phyloP scores from a whole-genome alignment of 2,329 filamentous ascomycete genomes.

The Penicillium sp. region DNA sequence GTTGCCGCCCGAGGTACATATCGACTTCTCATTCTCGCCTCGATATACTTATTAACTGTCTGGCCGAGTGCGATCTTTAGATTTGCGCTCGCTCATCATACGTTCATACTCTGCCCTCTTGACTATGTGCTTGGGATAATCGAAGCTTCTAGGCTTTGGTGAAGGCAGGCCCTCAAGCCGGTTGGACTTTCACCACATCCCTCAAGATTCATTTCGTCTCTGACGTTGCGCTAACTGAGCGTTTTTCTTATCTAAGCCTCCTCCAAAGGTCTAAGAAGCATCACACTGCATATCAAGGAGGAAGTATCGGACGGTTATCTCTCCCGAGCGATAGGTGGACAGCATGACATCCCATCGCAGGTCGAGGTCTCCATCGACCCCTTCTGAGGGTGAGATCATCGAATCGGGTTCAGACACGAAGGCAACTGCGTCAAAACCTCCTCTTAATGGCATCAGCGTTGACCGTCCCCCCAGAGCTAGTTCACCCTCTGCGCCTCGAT shows the following conservation, averaged over 20 bases:
- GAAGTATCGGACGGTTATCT: background rate
- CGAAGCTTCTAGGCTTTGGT: conserved; percentile 26
- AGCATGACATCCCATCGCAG: conserved; percentile 46
- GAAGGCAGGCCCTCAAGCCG: conserved; percentile 34
- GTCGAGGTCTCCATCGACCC: conserved; percentile 55
- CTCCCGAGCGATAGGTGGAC: conserved; percentile 11
- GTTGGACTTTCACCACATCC: conserved; percentile 42
- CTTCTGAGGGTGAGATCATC: conserved; percentile 82
- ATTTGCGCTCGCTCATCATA: background rate
- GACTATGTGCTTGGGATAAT: conserved; percentile 18
- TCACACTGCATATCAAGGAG: background rate
- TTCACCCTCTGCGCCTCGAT: conserved; percentile 46
- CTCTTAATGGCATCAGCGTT: conserved; percentile 74
- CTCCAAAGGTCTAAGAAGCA: conserved; percentile 18
- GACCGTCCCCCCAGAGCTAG: conserved; percentile 83
- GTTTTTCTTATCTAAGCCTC: conserved; percentile 26
- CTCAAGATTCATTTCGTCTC: conserved; percentile 22
- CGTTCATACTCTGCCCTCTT: conserved; percentile 1
- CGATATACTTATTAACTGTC: conserved; percentile 10
- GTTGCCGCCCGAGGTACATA: background rate
- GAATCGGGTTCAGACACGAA: conserved; percentile 68
- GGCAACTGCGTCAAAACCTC: conserved; percentile 78
- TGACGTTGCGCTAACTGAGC: conserved; percentile 37
- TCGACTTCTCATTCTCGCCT: background rate
- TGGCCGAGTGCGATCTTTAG: conserved; percentile 8